Base-by-base conservation (phyloP, 148 eudicot species). In the Pouteria glomerata region DNA sequence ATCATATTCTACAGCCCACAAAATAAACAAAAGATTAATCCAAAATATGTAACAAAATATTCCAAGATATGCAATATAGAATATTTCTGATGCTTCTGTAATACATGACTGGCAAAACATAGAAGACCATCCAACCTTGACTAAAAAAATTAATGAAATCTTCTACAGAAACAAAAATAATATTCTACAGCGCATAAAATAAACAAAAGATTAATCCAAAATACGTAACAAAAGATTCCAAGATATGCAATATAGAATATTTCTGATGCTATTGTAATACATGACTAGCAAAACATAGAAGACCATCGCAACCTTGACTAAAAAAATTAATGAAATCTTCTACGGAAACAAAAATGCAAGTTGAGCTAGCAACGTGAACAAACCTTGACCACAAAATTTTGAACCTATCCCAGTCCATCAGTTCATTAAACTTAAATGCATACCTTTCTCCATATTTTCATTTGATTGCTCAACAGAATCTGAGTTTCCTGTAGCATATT, bases 361-460 rank as follows among this genome's bases (percentile, higher is more conserved):
- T 8, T 69, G 21, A 53, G 45, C n/a, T n/a, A n/a, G 14, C 31
- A 4, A 50, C 31, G 42, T 27, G 14, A 26, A 39, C 14, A 35
- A 69, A 53, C 1, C 56, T 35, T 15, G 3, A 18, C 24, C 62
- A 15, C 59, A 26, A 37, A 21, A 21, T 16, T 23, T 35, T 51
- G 59, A 33, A n/a, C n/a, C 31, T 12, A 48, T 34, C 34, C 31
- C 35, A 24, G 62, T 70, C 57, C 26, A 44, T 33, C 56, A 50
- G 26, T n/a, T 42, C n/a, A 29, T 45, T 12, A 24, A 18, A 73
- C n/a, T 39, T 13, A 71, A 71, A 23, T 51, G 39, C 44, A 75
- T 79, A 92, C 97, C 92, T 80, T 77, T 77, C 41, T 72, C 81
- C 29, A 50, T 68, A 73, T 67, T 78, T 57, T 70, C 81, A 63